Evolutionary conservation across 106 monocot genomes (phyloP).

Genomic region (Apostasia ramifera): DNA sequence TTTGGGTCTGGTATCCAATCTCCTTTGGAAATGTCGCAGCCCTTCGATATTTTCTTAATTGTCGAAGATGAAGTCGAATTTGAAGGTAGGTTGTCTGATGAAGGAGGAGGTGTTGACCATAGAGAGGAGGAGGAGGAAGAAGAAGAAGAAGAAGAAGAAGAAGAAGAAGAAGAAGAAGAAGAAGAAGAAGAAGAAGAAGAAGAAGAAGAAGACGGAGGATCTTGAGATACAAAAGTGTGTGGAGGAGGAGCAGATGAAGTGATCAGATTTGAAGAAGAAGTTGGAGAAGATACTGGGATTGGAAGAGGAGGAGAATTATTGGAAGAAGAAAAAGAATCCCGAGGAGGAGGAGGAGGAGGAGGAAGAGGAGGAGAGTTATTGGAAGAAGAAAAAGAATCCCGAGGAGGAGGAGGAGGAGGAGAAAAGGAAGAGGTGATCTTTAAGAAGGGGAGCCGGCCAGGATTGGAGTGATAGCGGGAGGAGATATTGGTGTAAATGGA

Average conservation of each 20-base stretch:
- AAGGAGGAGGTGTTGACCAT: too few species aligned
- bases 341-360: background rate
- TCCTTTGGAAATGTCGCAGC: slow-evolving; percentile 4
- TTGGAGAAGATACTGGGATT: background rate
- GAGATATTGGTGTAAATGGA: background rate
- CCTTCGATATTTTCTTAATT: background rate
- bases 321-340: background rate
- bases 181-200: background rate
- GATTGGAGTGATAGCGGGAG: background rate
- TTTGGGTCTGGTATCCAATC: slow-evolving; percentile 8
- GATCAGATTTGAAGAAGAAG: too few species aligned
- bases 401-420: background rate
- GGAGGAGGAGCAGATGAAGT: background rate
- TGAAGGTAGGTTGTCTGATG: too few species aligned
- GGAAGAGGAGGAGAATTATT: background rate
- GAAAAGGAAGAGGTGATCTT: background rate
- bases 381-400: background rate
- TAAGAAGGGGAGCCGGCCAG: background rate
- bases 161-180: too few species aligned
- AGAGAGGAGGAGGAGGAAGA: too few species aligned
- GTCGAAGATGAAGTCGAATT: too few species aligned
- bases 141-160: too few species aligned
- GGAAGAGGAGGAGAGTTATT: background rate
- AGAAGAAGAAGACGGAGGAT: background rate
- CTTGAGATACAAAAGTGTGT: background rate